A percentile compares a stretch with the other conserved stretches of the same genome.
phyloP scores from a whole-genome alignment of 306 rosid genomes.

The Elaeagnus macrophylla region DNA sequence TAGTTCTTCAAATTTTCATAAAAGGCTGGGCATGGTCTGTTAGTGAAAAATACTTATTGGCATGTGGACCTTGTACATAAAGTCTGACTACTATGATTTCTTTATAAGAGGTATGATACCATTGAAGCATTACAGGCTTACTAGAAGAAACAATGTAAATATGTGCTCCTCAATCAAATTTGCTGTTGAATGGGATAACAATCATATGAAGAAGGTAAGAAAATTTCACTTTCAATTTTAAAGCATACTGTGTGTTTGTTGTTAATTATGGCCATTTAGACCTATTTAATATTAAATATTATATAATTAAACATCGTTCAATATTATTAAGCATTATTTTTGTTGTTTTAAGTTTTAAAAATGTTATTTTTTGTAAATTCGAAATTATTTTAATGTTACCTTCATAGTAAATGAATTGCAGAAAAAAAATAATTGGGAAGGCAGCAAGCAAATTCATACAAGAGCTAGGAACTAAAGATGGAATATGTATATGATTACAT shows the following conservation, averaged over 20 bases:
- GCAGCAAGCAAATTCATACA: conserved; percentile 48
- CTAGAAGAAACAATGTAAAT: conserved; percentile 32
- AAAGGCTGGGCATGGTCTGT: conserved; percentile 85
- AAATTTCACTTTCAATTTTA: too few species aligned
- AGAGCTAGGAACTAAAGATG: conserved; percentile 56
- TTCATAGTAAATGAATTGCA: too few species aligned
- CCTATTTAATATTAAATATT: too few species aligned
- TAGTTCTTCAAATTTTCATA: too few species aligned
- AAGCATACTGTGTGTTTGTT: too few species aligned
- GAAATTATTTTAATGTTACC: too few species aligned
- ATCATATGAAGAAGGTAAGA: conserved; percentile 32
- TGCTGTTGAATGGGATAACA: conserved; percentile 79
- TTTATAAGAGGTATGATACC: conserved; percentile 59
- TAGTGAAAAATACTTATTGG: conserved; percentile 65
- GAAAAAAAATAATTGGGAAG: too few species aligned
- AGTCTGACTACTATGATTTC: conserved; percentile 51
- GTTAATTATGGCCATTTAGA: too few species aligned
- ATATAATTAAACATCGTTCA: too few species aligned
- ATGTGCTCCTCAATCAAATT: conserved; percentile 57
- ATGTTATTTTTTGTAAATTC: too few species aligned
- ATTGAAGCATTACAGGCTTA: conserved; percentile 69
- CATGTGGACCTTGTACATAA: conserved; percentile 51
- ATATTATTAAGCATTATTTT: too few species aligned
- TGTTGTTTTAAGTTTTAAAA: too few species aligned
- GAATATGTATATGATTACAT: conserved; percentile 64